phyloP scores from a whole-genome alignment of 2,329 filamentous ascomycete genomes.

The Boeremia exigua region DNA sequence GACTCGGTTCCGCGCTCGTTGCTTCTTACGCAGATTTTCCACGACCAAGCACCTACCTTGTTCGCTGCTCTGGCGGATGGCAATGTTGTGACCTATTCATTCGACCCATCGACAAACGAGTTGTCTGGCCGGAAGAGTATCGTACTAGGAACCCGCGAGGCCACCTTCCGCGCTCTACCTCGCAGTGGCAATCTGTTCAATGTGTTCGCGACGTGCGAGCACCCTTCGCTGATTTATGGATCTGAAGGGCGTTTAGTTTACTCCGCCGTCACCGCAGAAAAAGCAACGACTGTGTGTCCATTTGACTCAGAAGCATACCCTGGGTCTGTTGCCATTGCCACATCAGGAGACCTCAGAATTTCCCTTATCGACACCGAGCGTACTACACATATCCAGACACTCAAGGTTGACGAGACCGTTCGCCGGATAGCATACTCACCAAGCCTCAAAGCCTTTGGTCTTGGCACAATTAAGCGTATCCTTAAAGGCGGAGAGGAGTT shows the following conservation, averaged over 20 bases:
- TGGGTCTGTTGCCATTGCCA: constrained; percentile 80
- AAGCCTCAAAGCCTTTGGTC: constrained; percentile 78
- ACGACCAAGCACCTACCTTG: constrained; percentile 72
- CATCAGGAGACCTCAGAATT: constrained; percentile 76
- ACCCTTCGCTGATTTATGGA: constrained; percentile 91
- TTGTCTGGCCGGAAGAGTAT: constrained; percentile 80
- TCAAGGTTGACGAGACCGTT: constrained; percentile 81
- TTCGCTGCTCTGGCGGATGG: constrained; percentile 93
- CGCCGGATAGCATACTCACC: constrained; percentile 86
- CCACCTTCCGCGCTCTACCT: constrained; percentile 79
- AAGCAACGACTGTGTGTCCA: constrained; percentile 78
- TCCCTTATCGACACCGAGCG: constrained; percentile 81
- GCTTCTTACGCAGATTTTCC: constrained; percentile 76
- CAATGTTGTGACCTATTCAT: constrained; percentile 81
- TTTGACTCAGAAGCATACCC: constrained; percentile 86
- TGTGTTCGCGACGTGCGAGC: constrained; percentile 92
- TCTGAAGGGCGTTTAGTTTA: constrained; percentile 87
- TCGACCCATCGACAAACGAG: constrained; percentile 66
- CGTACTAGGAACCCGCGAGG: constrained; percentile 83
- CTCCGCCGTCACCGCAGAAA: constrained; percentile 89
- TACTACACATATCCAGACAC: constrained; percentile 84
- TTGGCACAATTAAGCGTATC: constrained; percentile 82
- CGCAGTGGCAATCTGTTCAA: constrained; percentile 70
- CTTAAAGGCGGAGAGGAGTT: constrained; percentile 74
- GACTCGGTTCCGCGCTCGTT: constrained; percentile 84